These are phyloP conservation scores for Fusarium camptoceras DNA, from an alignment of 2,329 filamentous ascomycete species.

Conservation along the genomic window DNA sequence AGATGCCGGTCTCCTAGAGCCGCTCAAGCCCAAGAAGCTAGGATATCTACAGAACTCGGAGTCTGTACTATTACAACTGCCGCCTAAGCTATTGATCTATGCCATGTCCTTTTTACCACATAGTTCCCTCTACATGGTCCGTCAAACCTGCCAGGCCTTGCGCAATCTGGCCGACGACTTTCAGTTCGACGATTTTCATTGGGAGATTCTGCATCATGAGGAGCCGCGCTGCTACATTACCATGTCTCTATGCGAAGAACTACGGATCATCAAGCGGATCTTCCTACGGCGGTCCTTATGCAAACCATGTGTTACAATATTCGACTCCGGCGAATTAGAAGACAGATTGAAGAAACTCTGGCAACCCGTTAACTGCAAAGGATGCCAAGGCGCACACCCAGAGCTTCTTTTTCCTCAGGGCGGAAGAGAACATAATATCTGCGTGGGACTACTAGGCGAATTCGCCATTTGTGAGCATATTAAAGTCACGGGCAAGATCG, in stretches of 20 bases:
- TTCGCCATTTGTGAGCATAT: background rate
- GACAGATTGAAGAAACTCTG: background rate
- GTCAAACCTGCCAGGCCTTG: background rate
- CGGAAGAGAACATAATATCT: background rate
- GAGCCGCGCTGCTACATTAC: background rate
- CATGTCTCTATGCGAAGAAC: background rate
- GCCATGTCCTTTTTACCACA: background rate
- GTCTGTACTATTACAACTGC: background rate
- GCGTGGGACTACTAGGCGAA: background rate
- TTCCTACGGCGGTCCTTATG: background rate
- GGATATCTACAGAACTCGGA: rapidly evolving
- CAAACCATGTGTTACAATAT: background rate
- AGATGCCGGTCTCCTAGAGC: rapidly evolving
- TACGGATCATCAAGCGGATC: background rate
- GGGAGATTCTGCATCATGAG: background rate
- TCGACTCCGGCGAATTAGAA: background rate
- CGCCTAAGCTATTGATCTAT: background rate
- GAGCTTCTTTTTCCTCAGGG: conserved; percentile 1
- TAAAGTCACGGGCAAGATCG: background rate
- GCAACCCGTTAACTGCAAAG: background rate
- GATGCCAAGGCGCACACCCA: background rate
- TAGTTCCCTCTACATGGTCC: conserved; percentile 4
- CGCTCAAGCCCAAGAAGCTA: rapidly evolving
- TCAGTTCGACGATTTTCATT: background rate
- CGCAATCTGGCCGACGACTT: background rate